phyloP scores from a whole-genome alignment of 2,329 filamentous ascomycete species.

The Aspergillus fumigatiaffinis region DNA sequence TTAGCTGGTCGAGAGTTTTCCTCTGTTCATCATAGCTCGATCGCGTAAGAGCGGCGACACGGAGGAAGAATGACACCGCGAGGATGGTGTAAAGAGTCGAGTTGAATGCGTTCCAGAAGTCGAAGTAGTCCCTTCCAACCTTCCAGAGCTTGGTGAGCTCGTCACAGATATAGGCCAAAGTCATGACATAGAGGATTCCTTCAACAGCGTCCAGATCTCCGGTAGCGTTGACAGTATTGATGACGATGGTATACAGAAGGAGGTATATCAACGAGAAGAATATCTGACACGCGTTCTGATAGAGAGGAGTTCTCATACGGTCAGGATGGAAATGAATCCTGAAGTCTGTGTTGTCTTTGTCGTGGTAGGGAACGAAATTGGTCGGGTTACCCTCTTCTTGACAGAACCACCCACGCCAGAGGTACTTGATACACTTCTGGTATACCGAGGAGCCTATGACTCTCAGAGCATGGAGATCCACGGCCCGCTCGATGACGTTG shows the following conservation, averaged over 20 bases:
- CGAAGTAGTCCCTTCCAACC: conserved; percentile 82
- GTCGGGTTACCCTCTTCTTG: conserved; percentile 88
- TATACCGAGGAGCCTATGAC: conserved; percentile 92
- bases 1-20: conserved; percentile 67
- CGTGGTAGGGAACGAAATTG: conserved; percentile 82
- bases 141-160: conserved; percentile 90
- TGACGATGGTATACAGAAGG: conserved; percentile 78
- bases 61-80: conserved; percentile 70
- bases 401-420: conserved; percentile 96
- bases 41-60: conserved; percentile 72
- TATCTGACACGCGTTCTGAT: conserved; percentile 88
- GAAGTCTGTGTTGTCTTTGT: conserved; percentile 74
- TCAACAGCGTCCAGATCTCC: conserved; percentile 85
- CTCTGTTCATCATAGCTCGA: conserved; percentile 50
- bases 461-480: conserved; percentile 82
- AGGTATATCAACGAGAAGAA: conserved; percentile 80
- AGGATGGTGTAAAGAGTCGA: conserved; percentile 74
- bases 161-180: conserved; percentile 83
- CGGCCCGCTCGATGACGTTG: conserved; percentile 89
- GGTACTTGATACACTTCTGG: conserved; percentile 87
- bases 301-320: conserved; percentile 85
- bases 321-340: conserved; percentile 86
- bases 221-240: conserved; percentile 85
- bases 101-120: conserved; percentile 98
- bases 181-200: conserved; percentile 83